Evolutionary conservation across 1,284 basidiomycete genomes (phyloP).

Genomic region (Cutaneotrichosporon spelunceum): DNA sequence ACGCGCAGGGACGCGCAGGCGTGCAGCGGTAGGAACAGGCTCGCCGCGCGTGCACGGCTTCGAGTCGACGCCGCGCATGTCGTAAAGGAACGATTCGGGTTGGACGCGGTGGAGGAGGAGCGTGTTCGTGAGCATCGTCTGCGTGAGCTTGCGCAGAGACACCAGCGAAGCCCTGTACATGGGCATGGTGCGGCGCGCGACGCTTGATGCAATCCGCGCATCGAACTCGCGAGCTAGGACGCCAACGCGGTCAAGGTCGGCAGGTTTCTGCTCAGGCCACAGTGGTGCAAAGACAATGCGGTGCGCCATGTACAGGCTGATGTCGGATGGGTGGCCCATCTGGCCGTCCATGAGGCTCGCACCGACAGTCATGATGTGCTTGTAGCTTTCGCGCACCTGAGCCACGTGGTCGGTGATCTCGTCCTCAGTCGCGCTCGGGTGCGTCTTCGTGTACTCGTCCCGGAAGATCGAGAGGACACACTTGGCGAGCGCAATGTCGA

Average conservation of each 20-base stretch:
- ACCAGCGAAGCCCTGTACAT: slow-evolving; percentile 11
- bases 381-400: slow-evolving; percentile 35
- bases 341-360: slow-evolving; percentile 10
- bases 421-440: slow-evolving; percentile 72
- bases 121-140: slow-evolving; percentile 23
- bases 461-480: slow-evolving; percentile 57
- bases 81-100: slow-evolving; percentile 26
- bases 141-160: slow-evolving; percentile 19
- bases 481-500: slow-evolving; percentile 71
- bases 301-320: slow-evolving; percentile 23
- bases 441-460: slow-evolving; percentile 15
- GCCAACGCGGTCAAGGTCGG: slow-evolving; percentile 18
- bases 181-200: slow-evolving; percentile 10
- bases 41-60: slow-evolving; percentile 18
- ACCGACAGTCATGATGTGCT: slow-evolving; percentile 26
- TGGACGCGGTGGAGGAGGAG: slow-evolving; percentile 27
- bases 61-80: slow-evolving; percentile 21
- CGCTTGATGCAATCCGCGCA: slow-evolving; percentile 11
- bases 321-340: slow-evolving; percentile 17
- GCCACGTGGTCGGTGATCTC: slow-evolving; percentile 57
- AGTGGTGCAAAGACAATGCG: slow-evolving; percentile 16
- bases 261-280: background rate
- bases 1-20: slow-evolving; percentile 22
- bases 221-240: slow-evolving; percentile 20
- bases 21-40: slow-evolving; percentile 14